Evolutionary conservation across 352 stramenopile species (phyloP).

Genomic region (Plasmopara halstedii): DNA sequence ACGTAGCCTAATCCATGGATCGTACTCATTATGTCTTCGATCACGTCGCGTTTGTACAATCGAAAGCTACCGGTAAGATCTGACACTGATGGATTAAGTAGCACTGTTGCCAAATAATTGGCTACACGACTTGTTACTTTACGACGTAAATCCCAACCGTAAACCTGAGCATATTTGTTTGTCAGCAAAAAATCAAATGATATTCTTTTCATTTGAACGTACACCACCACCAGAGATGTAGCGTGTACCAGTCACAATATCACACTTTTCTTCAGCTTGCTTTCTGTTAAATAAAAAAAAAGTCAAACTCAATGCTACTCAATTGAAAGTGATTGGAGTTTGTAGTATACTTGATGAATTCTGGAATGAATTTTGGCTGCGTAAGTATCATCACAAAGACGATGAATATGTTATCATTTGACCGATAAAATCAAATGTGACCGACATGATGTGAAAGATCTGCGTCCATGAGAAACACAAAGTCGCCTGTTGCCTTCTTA

Average conservation of each 20-base stretch:
- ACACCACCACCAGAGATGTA: conserved; percentile 92
- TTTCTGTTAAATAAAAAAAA: conserved; percentile 31
- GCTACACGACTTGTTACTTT: conserved; percentile 96
- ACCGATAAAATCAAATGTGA: background rate
- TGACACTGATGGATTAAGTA: conserved; percentile 92
- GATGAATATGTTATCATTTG: background rate
- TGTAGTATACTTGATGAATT: conserved; percentile 72
- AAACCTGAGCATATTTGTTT: conserved; percentile 55
- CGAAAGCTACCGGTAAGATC: conserved; percentile 97
- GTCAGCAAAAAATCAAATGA: background rate
- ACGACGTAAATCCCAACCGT: conserved; percentile 93
- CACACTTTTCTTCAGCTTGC: conserved; percentile 63
- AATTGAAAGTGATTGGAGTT: background rate
- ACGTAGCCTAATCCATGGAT: conserved; percentile 92
- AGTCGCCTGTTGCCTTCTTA: conserved; percentile 87
- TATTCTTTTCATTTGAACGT: conserved; percentile 15
- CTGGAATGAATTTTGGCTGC: conserved; percentile 95
- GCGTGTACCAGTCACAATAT: conserved; percentile 96
- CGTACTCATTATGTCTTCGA: conserved; percentile 92
- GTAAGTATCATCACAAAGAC: background rate
- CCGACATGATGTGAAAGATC: conserved; percentile 96
- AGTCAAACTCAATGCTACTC: conserved; percentile 1
- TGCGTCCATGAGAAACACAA: conserved; percentile 98
- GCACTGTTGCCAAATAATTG: conserved; percentile 96
- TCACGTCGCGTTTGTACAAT: conserved; percentile 93